Evolutionary conservation across 768 basidiomycete genomes (phyloP).

Genomic region (Tricholoma matsutake): DNA sequence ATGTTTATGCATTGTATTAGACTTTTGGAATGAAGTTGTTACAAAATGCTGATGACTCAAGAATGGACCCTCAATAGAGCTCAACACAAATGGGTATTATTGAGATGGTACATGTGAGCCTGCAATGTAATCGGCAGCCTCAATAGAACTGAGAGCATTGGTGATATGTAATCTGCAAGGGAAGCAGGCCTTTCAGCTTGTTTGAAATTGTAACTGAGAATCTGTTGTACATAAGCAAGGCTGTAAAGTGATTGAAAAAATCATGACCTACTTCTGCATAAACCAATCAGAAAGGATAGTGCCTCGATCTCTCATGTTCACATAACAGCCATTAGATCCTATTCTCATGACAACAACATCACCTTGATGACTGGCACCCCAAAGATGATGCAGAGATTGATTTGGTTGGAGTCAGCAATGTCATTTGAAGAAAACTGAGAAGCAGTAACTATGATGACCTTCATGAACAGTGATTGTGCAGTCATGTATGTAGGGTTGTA

Average conservation of each 20-base stretch:
- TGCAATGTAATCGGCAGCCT: too few species aligned
- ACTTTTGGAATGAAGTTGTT: too few species aligned
- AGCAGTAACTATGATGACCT: background rate
- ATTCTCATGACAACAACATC: constrained; percentile 1
- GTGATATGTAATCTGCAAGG: background rate
- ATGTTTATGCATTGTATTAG: too few species aligned
- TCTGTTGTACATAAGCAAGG: background rate
- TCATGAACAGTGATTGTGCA: too few species aligned
- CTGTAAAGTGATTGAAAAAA: background rate
- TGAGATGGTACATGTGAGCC: background rate
- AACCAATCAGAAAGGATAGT: constrained; percentile 3
- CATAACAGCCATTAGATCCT: background rate
- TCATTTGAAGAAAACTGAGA: constrained; percentile 1
- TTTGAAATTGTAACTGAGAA: background rate
- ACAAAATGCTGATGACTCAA: too few species aligned
- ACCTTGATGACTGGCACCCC: background rate
- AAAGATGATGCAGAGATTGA: background rate
- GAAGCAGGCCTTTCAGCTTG: background rate
- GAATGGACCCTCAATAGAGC: too few species aligned
- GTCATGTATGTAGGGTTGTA: constrained; percentile 1
- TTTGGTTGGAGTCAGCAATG: background rate
- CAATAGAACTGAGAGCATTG: background rate
- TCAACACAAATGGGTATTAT: too few species aligned
- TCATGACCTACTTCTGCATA: background rate
- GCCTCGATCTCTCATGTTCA: constrained; percentile 3